phyloP scores from a whole-genome alignment of 2,329 filamentous ascomycete genomes.

The Celoporthe dispersa region DNA sequence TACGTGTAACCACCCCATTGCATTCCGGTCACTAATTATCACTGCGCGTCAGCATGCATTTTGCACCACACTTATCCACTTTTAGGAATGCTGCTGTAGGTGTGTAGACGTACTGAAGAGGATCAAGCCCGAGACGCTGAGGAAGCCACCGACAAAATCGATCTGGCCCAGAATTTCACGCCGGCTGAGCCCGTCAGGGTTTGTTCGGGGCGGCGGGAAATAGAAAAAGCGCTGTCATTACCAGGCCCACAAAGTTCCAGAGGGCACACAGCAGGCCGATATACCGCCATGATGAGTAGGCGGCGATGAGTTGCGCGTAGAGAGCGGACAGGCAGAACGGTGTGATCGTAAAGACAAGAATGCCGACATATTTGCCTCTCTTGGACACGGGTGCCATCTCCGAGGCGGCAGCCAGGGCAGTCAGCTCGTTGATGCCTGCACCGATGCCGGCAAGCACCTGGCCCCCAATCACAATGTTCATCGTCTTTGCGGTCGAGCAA shows the following conservation, averaged over 20 bases:
- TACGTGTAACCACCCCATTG: slow-evolving; percentile 46
- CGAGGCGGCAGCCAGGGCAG: slow-evolving; percentile 68
- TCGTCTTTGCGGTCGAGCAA: slow-evolving; percentile 58
- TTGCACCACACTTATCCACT: no score
- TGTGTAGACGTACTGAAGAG: slow-evolving; percentile 41
- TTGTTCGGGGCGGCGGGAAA: slow-evolving; percentile 54
- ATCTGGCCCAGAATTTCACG: slow-evolving; percentile 49
- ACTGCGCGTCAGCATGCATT: neutral
- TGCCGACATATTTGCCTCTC: slow-evolving; percentile 65
- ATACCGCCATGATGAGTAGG: slow-evolving; percentile 56
- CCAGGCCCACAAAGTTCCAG: slow-evolving; percentile 56
- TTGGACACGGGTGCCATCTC: slow-evolving; percentile 70
- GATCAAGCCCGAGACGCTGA: slow-evolving; percentile 54
- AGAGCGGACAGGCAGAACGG: slow-evolving; percentile 67
- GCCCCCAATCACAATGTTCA: slow-evolving; percentile 66
- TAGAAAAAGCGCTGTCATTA: slow-evolving; percentile 58
- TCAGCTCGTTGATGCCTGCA: slow-evolving; percentile 70
- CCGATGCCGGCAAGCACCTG: slow-evolving; percentile 64
- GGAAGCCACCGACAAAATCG: slow-evolving; percentile 55
- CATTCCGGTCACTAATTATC: slow-evolving; percentile 46
- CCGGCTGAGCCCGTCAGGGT: slow-evolving; percentile 43
- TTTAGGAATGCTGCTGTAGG: neutral
- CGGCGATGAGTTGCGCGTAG: slow-evolving; percentile 59
- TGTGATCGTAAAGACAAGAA: slow-evolving; percentile 63
- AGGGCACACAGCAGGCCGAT: slow-evolving; percentile 56